Evolutionary conservation across 352 stramenopile genomes (phyloP), one percentile per base, ranked within the genome.

Genomic region (Globisporangium spiculum): DNA sequence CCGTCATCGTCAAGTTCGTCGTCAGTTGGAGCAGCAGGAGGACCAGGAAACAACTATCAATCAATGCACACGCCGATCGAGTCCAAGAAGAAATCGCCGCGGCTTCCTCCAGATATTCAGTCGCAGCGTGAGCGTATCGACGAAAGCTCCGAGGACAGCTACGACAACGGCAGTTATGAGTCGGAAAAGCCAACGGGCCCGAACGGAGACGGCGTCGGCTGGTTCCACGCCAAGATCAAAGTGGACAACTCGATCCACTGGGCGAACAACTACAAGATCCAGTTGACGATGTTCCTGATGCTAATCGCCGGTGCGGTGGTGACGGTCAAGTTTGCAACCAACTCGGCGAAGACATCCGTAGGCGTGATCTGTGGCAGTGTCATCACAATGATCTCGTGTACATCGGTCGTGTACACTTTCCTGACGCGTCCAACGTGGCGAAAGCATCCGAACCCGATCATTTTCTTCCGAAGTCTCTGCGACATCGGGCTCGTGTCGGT

Each of bases 251-350:
- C 88, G 16, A 89, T 92, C 65, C 84, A 94, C 60, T 94, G 86
- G 84, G 84, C 79, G 60, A 94, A 96, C 79, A 96, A 96, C 76
- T 93, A 92, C 83, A 91, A 92, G 70, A 93, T 96, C 66, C 88
- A 96, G 75, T 67, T 74, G 36, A 58, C 76, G 46, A 94, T 96
- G 86, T 89, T 94, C 61, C 70, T 93, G 32, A 69, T 88, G 59
- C 88, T 96, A 62, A 70, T 93, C 56, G 74, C 64, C 34, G 83
- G 81, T 20, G 83, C 76, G 1, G 83, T 72, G 1, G 63, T 80
- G 24, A 92, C 86, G 5, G 74, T 96, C 50, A 71, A 77, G 27
- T 81, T 92, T 36, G 77, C 88, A 5, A 79, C 84, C 60, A 88
- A 94, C 70, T 62, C 70, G 30, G 77, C 81, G 7, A 53, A 81